A percentile compares a stretch with the other conserved stretches of the same genome.
phyloP scores from a whole-genome alignment of 352 stramenopile species.

The Discostella stelligera region DNA sequence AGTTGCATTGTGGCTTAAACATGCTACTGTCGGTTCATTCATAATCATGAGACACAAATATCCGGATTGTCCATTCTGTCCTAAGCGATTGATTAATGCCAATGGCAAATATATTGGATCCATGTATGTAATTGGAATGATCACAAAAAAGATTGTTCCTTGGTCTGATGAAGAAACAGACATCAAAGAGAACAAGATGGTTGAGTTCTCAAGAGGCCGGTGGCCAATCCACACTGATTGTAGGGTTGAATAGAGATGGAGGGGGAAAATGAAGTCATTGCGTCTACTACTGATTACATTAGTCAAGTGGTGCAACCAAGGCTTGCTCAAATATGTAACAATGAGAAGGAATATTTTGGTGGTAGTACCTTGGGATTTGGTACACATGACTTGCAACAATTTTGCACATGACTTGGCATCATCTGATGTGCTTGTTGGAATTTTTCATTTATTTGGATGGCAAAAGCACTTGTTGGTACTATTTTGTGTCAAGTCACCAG shows the following conservation, averaged over 20 bases:
- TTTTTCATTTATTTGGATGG: too few species aligned
- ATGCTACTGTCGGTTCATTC: constrained; percentile 19
- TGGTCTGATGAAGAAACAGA: constrained; percentile 25
- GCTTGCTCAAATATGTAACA: too few species aligned
- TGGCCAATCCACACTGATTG: constrained; percentile 1
- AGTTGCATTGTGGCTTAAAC: constrained; percentile 30
- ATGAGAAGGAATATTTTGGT: too few species aligned
- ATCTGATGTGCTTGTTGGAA: too few species aligned
- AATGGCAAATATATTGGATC: constrained; percentile 31
- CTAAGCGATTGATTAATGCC: constrained; percentile 10
- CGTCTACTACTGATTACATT: too few species aligned
- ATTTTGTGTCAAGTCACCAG: too few species aligned
- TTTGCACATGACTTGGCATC: too few species aligned
- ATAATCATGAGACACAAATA: constrained; percentile 38
- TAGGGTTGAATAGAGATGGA: constrained; percentile 12
- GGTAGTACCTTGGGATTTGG: too few species aligned
- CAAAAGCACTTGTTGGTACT: too few species aligned
- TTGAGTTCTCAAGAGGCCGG: neutral
- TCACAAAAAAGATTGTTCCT: constrained; percentile 29
- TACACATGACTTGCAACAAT: too few species aligned
- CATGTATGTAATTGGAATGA: constrained; percentile 38
- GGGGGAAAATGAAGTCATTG: too few species aligned
- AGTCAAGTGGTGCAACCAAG: too few species aligned
- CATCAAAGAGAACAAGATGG: neutral
- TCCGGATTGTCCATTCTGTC: constrained; percentile 15